Percentiles rank a stretch among this genome's conserved stretches.
phyloP scores from a whole-genome alignment of 2,329 filamentous ascomycete species.

The Verticillium isaacii region DNA sequence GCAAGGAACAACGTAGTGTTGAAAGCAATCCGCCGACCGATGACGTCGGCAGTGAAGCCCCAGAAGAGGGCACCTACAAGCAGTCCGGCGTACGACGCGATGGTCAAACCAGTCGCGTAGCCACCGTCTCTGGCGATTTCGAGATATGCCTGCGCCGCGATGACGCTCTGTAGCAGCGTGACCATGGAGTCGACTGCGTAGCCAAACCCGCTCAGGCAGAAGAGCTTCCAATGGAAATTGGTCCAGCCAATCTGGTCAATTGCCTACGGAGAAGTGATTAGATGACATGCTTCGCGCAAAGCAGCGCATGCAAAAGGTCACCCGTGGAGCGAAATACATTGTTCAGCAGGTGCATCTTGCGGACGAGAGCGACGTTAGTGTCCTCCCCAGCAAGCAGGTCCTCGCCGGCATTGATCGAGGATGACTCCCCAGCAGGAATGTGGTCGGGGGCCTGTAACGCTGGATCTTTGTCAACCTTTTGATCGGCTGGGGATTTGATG shows the following conservation, averaged over 20 bases:
- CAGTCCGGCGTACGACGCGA: conserved; percentile 47
- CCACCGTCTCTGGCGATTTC: conserved; percentile 30
- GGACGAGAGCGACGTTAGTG: conserved; percentile 56
- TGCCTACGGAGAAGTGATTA: conserved; percentile 17
- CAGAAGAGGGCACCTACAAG: conserved; percentile 55
- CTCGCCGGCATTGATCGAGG: conserved; percentile 16
- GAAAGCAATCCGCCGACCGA: conserved; percentile 61
- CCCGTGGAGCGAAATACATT: conserved; percentile 36
- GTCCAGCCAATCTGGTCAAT: conserved; percentile 50
- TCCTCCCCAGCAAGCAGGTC: conserved; percentile 55
- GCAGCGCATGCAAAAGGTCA: not conserved
- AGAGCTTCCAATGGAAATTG: conserved; percentile 48
- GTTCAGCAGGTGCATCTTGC: conserved; percentile 67
- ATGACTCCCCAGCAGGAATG: not conserved
- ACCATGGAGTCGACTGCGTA: conserved; percentile 54
- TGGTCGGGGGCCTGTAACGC: not conserved
- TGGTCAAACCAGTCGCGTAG: conserved; percentile 48
- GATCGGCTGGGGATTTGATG: not conserved
- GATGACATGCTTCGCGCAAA: not conserved
- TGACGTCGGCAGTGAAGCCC: conserved; percentile 59
- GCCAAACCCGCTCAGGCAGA: conserved; percentile 56
- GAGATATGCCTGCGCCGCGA: conserved; percentile 47
- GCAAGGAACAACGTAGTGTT: conserved; percentile 58
- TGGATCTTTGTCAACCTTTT: not conserved
- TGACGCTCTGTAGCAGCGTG: conserved; percentile 54